Evolutionary conservation across 2,329 filamentous ascomycete species (phyloP).

Genomic region (Colletotrichum sp.): DNA sequence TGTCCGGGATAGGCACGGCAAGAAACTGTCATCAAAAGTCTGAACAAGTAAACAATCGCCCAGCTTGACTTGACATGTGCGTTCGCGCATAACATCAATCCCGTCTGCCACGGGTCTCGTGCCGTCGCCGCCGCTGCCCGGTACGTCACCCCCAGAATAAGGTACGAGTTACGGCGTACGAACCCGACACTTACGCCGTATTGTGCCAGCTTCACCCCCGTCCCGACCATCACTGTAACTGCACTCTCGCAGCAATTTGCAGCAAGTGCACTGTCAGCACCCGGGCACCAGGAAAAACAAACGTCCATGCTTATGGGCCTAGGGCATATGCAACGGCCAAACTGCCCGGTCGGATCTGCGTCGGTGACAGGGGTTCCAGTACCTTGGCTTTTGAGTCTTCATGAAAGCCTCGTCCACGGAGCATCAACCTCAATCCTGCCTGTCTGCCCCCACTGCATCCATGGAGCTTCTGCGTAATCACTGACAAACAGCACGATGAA

Average conservation of each 20-base stretch:
- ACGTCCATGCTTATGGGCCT: not conserved
- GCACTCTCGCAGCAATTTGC: not conserved
- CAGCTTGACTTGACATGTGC: not conserved
- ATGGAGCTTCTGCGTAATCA: not conserved
- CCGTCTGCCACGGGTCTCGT: not conserved
- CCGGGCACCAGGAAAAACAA: not conserved
- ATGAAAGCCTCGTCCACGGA: not conserved
- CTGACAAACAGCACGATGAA: not conserved
- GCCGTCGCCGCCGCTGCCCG: not conserved
- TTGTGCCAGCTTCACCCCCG: not conserved
- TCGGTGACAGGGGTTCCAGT: not conserved
- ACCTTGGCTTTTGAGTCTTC: not conserved
- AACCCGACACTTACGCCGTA: constrained; percentile 3
- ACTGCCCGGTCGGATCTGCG: not conserved
- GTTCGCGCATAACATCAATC: not conserved
- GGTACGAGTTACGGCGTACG: constrained; percentile 8
- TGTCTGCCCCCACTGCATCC: not conserved
- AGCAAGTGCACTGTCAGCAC: not conserved
- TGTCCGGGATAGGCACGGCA: not conserved
- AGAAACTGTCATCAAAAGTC: not conserved
- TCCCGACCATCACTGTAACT: not conserved
- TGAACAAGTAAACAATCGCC: not conserved
- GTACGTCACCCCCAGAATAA: not conserved
- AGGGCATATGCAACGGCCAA: not conserved
- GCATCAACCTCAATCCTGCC: not conserved